phyloP scores from a whole-genome alignment of 2,329 filamentous ascomycete genomes.

The Sporothrix phasma region DNA sequence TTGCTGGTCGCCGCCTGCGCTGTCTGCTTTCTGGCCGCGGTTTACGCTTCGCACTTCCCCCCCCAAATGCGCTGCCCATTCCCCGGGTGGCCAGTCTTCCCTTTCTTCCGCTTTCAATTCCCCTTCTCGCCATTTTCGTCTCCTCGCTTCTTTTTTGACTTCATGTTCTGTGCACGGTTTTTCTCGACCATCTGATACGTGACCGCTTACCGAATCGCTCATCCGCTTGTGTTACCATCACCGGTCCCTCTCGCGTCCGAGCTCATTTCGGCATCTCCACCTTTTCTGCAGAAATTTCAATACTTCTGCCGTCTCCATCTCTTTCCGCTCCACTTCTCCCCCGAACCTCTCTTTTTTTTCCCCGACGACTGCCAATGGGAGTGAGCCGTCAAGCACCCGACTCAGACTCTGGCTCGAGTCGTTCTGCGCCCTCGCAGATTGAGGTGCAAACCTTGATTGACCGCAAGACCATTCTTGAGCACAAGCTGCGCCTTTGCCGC shows the following conservation, averaged over 20 bases:
- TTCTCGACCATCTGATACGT: neutral
- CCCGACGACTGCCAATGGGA: slow-evolving; percentile 25
- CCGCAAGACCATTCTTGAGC: slow-evolving; percentile 54
- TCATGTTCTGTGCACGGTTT: neutral
- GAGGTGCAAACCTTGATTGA: slow-evolving; percentile 55
- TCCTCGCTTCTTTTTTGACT: neutral
- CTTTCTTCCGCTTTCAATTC: neutral
- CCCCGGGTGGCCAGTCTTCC: neutral
- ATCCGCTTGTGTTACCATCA: too few relatives aligned
- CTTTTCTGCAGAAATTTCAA: neutral
- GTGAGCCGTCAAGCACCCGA: slow-evolving; percentile 36
- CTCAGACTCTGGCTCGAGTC: slow-evolving; percentile 52
- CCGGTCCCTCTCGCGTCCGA: neutral
- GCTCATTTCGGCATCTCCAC: neutral
- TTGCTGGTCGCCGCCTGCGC: neutral
- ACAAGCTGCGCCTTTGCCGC: slow-evolving; percentile 58
- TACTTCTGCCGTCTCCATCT: neutral
- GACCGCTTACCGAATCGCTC: neutral
- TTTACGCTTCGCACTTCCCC: slow-evolving; percentile 3
- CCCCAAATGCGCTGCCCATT: neutral
- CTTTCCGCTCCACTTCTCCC: slow-evolving; percentile 4
- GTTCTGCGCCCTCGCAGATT: slow-evolving; percentile 54
- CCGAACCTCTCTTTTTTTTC: neutral
- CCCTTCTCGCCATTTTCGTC: neutral
- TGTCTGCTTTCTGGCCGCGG: too few relatives aligned